Evolutionary conservation across 139 green algal genomes (phyloP).

Genomic region (Tetradesmus obliquus): DNA sequence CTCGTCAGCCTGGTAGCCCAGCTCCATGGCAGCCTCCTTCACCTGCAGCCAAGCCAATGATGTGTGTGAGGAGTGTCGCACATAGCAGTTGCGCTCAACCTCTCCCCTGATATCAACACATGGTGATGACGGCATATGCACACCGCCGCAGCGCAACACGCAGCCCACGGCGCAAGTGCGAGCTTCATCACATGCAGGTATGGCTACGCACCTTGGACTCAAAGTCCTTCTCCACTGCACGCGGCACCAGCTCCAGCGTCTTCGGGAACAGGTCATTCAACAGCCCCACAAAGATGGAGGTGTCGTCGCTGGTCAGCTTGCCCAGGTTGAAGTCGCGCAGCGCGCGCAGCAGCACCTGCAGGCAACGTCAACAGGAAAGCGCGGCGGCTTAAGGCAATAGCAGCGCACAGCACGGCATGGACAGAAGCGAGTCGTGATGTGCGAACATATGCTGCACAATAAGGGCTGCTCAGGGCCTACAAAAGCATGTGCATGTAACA

Average conservation of each 20-base stretch:
- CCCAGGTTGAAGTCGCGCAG: slow-evolving; percentile 97
- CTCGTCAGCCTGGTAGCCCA: slow-evolving; percentile 90
- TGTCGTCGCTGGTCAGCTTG: slow-evolving; percentile 93
- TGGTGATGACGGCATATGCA: not conserved
- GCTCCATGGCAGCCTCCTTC: slow-evolving; percentile 79
- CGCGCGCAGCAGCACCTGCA: slow-evolving; percentile 85
- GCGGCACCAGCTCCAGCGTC: slow-evolving; percentile 84
- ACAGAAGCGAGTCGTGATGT: not conserved
- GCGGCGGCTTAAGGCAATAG: not conserved
- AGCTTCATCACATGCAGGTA: not conserved
- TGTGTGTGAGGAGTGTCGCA: not conserved
- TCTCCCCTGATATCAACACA: not conserved
- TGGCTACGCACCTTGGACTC: slow-evolving; percentile 70
- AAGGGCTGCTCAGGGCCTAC: not conserved
- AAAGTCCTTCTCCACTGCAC: slow-evolving; percentile 81
- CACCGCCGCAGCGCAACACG: not conserved
- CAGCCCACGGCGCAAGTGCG: not conserved
- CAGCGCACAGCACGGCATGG: not conserved
- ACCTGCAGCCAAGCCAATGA: slow-evolving; percentile 45
- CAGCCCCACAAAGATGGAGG: slow-evolving; percentile 92
- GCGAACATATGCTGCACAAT: not conserved
- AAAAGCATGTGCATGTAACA: not conserved
- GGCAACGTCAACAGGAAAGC: not conserved
- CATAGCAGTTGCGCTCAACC: not conserved
- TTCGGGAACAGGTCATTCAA: slow-evolving; percentile 95